Percentiles rank a stretch among this genome's conserved stretches.
phyloP scores from a whole-genome alignment of 352 stramenopile species.

The Phytophthora uliginosa region DNA sequence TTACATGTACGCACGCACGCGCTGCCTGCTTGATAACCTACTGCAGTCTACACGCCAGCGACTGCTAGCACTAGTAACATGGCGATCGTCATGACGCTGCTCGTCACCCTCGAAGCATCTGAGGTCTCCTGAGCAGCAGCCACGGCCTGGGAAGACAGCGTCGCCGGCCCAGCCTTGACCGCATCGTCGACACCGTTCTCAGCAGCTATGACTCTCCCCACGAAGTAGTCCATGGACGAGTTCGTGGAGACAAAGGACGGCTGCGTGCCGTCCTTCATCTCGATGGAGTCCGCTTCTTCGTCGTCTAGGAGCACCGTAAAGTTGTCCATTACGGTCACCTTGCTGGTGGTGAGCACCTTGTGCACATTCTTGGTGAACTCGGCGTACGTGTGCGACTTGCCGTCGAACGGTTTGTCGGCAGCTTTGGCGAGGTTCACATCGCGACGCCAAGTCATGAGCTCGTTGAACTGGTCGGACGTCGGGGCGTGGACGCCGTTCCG shows the following conservation, averaged over 20 bases:
- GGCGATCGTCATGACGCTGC: constrained; percentile 8
- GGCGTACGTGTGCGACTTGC: constrained; percentile 53
- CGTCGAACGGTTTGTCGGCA: constrained; percentile 57
- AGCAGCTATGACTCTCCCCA: constrained; percentile 36
- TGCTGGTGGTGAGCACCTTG: constrained; percentile 41
- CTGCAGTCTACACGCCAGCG: constrained; percentile 16
- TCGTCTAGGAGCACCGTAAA: constrained; percentile 46
- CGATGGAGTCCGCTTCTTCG: constrained; percentile 31
- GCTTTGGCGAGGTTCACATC: constrained; percentile 62
- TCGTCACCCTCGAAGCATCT: neutral
- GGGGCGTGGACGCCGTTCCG: constrained; percentile 34
- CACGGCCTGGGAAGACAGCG: constrained; percentile 24
- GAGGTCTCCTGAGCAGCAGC: constrained; percentile 23
- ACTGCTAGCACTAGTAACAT: constrained; percentile 16
- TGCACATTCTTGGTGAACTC: constrained; percentile 60
- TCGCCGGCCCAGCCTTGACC: neutral
- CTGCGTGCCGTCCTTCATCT: constrained; percentile 41
- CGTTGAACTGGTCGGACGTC: constrained; percentile 47
- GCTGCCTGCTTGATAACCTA: constrained; percentile 28
- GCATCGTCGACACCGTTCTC: constrained; percentile 27
- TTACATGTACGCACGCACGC: constrained; percentile 26
- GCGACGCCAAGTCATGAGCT: constrained; percentile 67
- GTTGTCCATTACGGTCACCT: constrained; percentile 55
- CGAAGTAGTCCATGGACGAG: constrained; percentile 41
- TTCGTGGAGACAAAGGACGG: constrained; percentile 45